Conservation (phyloP, 495 filamentous ascomycete genomes). For the Hyaloscypha finlandica region DNA sequence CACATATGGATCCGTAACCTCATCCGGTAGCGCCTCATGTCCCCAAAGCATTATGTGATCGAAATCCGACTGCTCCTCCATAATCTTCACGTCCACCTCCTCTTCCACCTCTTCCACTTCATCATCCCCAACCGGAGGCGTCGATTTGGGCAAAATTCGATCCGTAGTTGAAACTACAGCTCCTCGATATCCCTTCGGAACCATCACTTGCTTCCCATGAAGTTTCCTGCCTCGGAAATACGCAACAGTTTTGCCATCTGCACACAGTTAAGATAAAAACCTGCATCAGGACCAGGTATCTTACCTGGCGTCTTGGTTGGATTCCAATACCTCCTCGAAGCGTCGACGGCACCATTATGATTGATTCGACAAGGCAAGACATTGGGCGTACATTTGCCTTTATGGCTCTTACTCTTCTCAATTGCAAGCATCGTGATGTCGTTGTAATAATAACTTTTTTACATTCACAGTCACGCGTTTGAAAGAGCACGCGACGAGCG, state of each 20-base stretch:
- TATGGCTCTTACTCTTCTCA: conserved; percentile 26
- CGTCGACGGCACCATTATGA: conserved; percentile 71
- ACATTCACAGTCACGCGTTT: background rate
- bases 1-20: conserved; percentile 55
- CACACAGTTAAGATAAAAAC: background rate
- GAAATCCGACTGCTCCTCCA: conserved; percentile 67
- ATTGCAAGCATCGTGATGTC: conserved; percentile 27
- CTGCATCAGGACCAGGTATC: background rate
- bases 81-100: conserved; percentile 54
- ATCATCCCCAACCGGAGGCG: conserved; percentile 35
- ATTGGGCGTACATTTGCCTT: conserved; percentile 63
- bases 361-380: conserved; percentile 84
- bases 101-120: conserved; percentile 52
- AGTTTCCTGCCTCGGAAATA: conserved; percentile 87
- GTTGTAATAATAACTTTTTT: background rate
- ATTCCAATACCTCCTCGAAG: conserved; percentile 72
- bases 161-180: conserved; percentile 41
- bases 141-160: conserved; percentile 24
- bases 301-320: conserved; percentile 40
- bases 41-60: conserved; percentile 81
- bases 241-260: conserved; percentile 51
- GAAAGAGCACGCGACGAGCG: background rate
- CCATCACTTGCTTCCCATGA: conserved; percentile 61
- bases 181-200: conserved; percentile 79
- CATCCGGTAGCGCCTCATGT: conserved; percentile 61